Percentiles rank a stretch among this genome's conserved stretches.
Evolutionary conservation across 768 basidiomycete species (phyloP).

Genomic region (Boletus tylopilopsis): DNA sequence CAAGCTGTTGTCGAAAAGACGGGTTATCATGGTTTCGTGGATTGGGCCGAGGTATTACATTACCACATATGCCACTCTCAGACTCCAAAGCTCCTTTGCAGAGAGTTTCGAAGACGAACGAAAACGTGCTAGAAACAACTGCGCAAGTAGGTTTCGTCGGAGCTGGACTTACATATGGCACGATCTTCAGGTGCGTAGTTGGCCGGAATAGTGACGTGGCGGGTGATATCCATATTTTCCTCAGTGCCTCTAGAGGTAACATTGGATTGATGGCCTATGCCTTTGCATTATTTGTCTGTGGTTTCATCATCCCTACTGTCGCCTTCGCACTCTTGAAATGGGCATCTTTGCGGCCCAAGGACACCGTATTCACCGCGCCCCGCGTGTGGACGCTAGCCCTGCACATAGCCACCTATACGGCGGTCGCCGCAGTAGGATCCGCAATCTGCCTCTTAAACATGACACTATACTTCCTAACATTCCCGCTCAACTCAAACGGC

Average conservation of each 20-base stretch:
- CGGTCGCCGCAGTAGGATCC: not conserved
- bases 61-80: not conserved
- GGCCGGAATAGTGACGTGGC: not conserved
- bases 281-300: constrained; percentile 27
- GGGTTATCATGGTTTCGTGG: constrained; percentile 19
- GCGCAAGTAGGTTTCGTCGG: constrained; percentile 6
- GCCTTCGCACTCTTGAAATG: constrained; percentile 15
- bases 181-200: constrained; percentile 23
- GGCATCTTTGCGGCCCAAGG: constrained; percentile 18
- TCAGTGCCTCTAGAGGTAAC: constrained; percentile 18
- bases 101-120: constrained; percentile 7
- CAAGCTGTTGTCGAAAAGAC: constrained; percentile 6
- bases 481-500: not conserved
- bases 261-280: constrained; percentile 17
- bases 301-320: constrained; percentile 23
- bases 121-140: not conserved
- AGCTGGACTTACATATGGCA: constrained; percentile 19
- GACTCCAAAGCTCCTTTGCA: not conserved
- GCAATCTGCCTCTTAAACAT: constrained; percentile 9
- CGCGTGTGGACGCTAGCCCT: constrained; percentile 21
- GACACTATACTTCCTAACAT: not conserved
- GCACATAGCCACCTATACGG: constrained; percentile 1
- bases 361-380: constrained; percentile 17
- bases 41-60: constrained; percentile 16
- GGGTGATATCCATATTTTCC: not conserved